Evolutionary conservation across 2,329 filamentous ascomycete genomes (phyloP).

Genomic region (Drechslera avenae): DNA sequence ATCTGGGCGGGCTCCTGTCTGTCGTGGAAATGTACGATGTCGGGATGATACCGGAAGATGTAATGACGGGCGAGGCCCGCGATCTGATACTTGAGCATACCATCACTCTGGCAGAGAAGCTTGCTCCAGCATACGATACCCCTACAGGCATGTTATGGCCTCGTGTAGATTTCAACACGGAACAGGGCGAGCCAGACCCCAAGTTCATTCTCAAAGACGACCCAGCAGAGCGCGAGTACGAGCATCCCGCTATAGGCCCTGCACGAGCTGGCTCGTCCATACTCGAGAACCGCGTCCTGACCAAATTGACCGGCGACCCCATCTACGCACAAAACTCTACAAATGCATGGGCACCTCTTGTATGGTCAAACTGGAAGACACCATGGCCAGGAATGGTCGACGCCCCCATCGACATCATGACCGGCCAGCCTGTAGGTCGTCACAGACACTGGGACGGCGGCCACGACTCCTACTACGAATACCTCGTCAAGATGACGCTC

Average conservation of each 20-base stretch:
- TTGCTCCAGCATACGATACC: constrained; percentile 49
- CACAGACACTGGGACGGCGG: constrained; percentile 52
- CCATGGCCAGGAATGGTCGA: constrained; percentile 51
- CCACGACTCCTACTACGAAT: constrained; percentile 53
- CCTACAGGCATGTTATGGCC: constrained; percentile 53
- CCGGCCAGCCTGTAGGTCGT: constrained; percentile 47
- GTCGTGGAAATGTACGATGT: constrained; percentile 51
- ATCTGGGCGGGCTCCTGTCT: constrained; percentile 49
- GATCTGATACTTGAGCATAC: constrained; percentile 46
- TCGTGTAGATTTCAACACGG: constrained; percentile 50
- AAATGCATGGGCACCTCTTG: constrained; percentile 52
- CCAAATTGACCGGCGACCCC: constrained; percentile 47
- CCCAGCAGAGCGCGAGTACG: constrained; percentile 39
- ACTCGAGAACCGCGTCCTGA: constrained; percentile 52
- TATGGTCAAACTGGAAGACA: constrained; percentile 51
- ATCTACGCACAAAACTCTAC: constrained; percentile 52
- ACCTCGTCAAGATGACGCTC: constrained; percentile 49
- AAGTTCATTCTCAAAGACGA: constrained; percentile 34
- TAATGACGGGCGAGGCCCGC: constrained; percentile 39
- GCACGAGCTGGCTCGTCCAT: constrained; percentile 53
- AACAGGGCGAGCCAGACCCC: constrained; percentile 41
- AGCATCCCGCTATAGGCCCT: constrained; percentile 47
- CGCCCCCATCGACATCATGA: constrained; percentile 52
- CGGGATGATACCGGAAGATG: constrained; percentile 44
- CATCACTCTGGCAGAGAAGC: constrained; percentile 44